A percentile compares a stretch with the other conserved stretches of the same genome.
These are phyloP conservation scores for Rhizodiscina lignyota DNA, from an alignment of 495 filamentous ascomycete species.

Conservation along the genomic window DNA sequence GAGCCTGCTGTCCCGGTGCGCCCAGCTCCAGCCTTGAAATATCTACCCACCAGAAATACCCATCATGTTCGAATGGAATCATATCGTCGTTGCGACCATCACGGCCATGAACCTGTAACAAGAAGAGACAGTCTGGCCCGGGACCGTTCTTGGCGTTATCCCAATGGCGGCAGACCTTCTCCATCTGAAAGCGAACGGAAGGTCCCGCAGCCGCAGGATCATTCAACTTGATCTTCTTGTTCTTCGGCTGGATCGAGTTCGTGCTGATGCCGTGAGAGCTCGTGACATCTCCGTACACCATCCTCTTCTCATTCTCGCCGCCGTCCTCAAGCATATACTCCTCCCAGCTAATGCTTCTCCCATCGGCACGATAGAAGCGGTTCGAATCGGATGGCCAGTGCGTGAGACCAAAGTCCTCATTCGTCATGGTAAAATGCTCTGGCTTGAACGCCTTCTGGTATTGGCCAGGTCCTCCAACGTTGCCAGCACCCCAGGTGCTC, in stretches of 20 bases:
- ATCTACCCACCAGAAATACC: constrained; percentile 59
- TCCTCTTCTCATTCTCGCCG: constrained; percentile 23
- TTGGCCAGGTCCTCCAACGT: constrained; percentile 20
- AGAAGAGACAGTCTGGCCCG: constrained; percentile 45
- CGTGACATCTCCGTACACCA: constrained; percentile 32
- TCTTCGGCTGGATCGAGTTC: constrained; percentile 39
- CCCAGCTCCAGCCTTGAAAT: constrained; percentile 49
- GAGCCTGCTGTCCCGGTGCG: constrained; percentile 46
- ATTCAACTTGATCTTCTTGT: constrained; percentile 38
- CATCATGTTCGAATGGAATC: constrained; percentile 50
- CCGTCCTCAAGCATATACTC: constrained; percentile 53
- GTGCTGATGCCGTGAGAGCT: constrained; percentile 47
- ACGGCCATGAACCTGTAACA: constrained; percentile 44
- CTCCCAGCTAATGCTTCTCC: constrained; percentile 47
- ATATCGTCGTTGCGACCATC: constrained; percentile 52
- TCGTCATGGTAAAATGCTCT: constrained; percentile 56
- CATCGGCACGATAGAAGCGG: constrained; percentile 53
- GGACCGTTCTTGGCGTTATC: constrained; percentile 43
- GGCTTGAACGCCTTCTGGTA: constrained; percentile 59
- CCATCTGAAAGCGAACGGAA: constrained; percentile 60
- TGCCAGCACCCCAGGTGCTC: constrained; percentile 81
- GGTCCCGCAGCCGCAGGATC: constrained; percentile 23
- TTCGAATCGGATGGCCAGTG: constrained; percentile 60
- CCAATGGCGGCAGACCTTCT: constrained; percentile 66
- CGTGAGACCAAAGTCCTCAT: constrained; percentile 60